These are phyloP conservation scores for Alternaria burnsii DNA, from an alignment of 2,329 filamentous ascomycete species.

Conservation along the genomic window DNA sequence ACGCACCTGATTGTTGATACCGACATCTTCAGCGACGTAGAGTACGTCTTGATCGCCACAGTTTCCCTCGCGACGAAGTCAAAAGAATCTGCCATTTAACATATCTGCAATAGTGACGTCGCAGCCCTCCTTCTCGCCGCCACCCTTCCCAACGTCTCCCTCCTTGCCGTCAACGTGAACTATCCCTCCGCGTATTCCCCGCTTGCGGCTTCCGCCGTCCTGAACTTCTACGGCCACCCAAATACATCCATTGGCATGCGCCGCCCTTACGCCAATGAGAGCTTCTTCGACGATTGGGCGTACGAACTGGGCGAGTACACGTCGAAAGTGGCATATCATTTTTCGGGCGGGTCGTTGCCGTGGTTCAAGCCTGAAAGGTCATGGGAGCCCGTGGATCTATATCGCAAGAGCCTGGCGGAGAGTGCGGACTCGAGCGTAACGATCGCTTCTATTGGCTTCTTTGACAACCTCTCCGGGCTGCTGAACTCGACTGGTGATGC, in stretches of 20 bases:
- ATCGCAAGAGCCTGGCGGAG: neutral
- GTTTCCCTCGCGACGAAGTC: neutral
- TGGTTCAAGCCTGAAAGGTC: neutral
- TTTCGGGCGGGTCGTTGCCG: neutral
- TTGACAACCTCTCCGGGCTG: neutral
- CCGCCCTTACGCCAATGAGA: neutral
- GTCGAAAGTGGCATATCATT: constrained; percentile 8
- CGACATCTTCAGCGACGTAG: neutral
- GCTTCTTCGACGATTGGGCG: neutral
- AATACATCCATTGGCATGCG: neutral
- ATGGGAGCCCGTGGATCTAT: neutral
- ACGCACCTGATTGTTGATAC: neutral
- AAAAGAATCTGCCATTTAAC: neutral
- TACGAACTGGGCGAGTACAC: neutral
- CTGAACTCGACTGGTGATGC: neutral
- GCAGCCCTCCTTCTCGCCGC: neutral
- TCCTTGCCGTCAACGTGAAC: neutral
- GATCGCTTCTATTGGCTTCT: neutral
- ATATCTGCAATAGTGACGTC: neutral
- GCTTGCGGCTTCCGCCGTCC: neutral
- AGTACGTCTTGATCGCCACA: neutral
- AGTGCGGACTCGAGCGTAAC: neutral
- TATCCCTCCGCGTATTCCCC: neutral
- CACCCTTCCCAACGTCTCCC: neutral
- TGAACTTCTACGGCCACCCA: neutral